Conservation (phyloP, 2,329 filamentous ascomycete species). For the Drechmeria coniospora region DNA sequence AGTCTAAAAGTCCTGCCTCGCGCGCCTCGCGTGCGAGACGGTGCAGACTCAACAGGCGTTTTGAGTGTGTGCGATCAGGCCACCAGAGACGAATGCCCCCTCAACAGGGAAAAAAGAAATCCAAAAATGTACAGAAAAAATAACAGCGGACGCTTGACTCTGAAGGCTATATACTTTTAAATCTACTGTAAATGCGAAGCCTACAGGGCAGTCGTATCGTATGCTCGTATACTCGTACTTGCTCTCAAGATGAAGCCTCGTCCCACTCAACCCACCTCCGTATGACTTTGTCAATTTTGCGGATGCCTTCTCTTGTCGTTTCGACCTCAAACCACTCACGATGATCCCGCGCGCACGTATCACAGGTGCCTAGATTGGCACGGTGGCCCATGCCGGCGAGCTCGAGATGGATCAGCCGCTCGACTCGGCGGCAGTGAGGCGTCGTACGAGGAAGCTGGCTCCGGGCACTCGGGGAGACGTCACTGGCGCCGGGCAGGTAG, state of each 20-base stretch:
- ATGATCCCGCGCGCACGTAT: slow-evolving; percentile 69
- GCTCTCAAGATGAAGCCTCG: no score
- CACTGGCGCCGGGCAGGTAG: slow-evolving; percentile 40
- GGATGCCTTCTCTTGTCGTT: slow-evolving; percentile 54
- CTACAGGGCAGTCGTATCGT: no score
- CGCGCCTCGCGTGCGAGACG: no score
- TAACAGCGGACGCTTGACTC: no score
- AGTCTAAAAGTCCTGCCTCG: no score
- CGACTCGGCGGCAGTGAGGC: slow-evolving; percentile 73
- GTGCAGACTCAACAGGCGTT: no score
- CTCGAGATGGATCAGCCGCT: slow-evolving; percentile 82
- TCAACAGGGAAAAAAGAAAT: no score
- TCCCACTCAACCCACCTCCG: slow-evolving; percentile 80
- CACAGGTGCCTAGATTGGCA: slow-evolving; percentile 44
- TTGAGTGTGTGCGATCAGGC: no score
- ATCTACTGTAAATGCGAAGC: no score
- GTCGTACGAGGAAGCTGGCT: slow-evolving; percentile 46
- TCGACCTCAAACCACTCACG: slow-evolving; percentile 92
- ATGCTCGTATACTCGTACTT: background rate
- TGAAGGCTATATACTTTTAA: no score
- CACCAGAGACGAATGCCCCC: no score
- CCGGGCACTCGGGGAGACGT: slow-evolving; percentile 11
- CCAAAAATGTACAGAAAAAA: no score
- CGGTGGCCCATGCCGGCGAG: slow-evolving; percentile 47
- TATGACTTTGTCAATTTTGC: slow-evolving; percentile 52